A percentile compares a stretch with the other conserved stretches of the same genome.
phyloP scores from a whole-genome alignment of 2,329 filamentous ascomycete species.

The Sordariomycetes sp. region DNA sequence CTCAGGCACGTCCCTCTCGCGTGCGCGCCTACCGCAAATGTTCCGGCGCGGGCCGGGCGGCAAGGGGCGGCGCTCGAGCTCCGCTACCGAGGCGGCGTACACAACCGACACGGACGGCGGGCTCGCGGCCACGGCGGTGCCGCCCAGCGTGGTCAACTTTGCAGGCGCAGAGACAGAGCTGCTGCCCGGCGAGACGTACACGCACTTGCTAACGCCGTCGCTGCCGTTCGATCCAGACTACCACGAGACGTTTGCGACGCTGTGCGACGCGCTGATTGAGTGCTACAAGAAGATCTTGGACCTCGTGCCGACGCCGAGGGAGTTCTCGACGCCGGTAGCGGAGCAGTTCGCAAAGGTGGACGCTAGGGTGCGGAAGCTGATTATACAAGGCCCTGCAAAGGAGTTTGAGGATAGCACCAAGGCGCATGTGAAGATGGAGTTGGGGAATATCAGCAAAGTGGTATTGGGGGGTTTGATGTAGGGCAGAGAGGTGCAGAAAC shows the following conservation, averaged over 20 bases:
- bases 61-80: constrained; percentile 42
- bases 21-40: constrained; percentile 73
- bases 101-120: constrained; percentile 14
- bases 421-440: constrained; percentile 61
- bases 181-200: constrained; percentile 75
- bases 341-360: constrained; percentile 90
- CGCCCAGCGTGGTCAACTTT: constrained; percentile 38
- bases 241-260: constrained; percentile 86
- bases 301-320: constrained; percentile 61
- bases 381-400: constrained; percentile 73
- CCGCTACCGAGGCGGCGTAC: constrained; percentile 21
- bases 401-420: constrained; percentile 88
- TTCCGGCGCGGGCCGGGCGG: constrained; percentile 54
- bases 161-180: constrained; percentile 50
- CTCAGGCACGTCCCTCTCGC: constrained; percentile 54
- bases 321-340: constrained; percentile 56
- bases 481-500: background rate
- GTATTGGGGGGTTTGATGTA: constrained; percentile 77
- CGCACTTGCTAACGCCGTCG: constrained; percentile 76
- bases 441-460: constrained; percentile 76
- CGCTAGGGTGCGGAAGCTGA: constrained; percentile 71
- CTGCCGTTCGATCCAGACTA: constrained; percentile 96
- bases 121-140: constrained; percentile 12
- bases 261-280: constrained; percentile 92
- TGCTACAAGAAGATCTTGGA: constrained; percentile 69